phyloP scores from a whole-genome alignment of 768 basidiomycete species.

The Russula olivacea region DNA sequence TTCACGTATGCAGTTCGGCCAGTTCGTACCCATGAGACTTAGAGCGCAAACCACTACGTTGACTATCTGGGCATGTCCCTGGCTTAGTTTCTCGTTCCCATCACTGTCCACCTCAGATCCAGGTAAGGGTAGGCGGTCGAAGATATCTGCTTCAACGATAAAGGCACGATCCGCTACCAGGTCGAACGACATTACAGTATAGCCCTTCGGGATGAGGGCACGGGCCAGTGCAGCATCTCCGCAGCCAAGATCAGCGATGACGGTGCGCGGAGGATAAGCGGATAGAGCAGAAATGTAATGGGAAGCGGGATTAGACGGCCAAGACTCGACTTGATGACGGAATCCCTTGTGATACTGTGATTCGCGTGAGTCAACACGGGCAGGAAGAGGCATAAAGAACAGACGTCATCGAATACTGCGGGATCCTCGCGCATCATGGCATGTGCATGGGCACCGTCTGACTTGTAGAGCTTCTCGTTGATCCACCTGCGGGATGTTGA shows the following conservation, averaged over 20 bases:
- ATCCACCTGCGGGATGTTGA: conserved; percentile 52
- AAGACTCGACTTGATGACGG: conserved; percentile 81
- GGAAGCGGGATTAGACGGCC: conserved; percentile 93
- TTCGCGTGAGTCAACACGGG: conserved; percentile 3
- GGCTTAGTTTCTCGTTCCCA: conserved; percentile 32
- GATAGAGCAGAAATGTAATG: conserved; percentile 66
- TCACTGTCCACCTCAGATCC: conserved; percentile 51
- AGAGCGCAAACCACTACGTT: conserved; percentile 92
- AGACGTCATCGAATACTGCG: conserved; percentile 75
- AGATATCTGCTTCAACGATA: conserved; percentile 89
- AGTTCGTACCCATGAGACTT: conserved; percentile 96
- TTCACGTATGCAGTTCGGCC: conserved; percentile 86
- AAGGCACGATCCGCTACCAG: conserved; percentile 66
- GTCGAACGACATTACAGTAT: conserved; percentile 73
- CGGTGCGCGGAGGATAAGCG: conserved; percentile 53
- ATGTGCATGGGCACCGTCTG: conserved; percentile 64
- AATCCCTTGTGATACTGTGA: conserved; percentile 88
- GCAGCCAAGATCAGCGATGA: conserved; percentile 92
- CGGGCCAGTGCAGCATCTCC: conserved; percentile 89
- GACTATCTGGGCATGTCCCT: conserved; percentile 67
- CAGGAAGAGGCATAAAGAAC: conserved; percentile 21
- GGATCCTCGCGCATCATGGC: conserved; percentile 83
- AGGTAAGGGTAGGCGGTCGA: conserved; percentile 73
- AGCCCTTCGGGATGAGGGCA: conserved; percentile 59
- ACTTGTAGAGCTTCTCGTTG: conserved; percentile 91